phyloP scores from a whole-genome alignment of 1,284 basidiomycete genomes.

The Naganishia sp. region DNA sequence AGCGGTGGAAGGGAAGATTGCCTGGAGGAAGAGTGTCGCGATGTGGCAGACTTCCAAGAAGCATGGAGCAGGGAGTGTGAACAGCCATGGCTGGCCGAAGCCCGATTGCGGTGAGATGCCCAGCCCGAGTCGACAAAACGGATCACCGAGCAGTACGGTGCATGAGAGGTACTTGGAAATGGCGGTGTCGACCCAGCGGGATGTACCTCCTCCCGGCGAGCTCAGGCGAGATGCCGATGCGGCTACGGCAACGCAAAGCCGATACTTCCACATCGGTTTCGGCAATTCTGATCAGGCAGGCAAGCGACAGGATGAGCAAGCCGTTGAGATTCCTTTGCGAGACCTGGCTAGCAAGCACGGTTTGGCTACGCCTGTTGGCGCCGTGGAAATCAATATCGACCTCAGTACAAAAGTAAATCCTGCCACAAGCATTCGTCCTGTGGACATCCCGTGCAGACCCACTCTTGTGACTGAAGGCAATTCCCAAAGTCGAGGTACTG shows the following conservation, averaged over 20 bases:
- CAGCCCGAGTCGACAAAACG: no score
- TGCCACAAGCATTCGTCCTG: not conserved
- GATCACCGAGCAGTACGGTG: not conserved
- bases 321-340: no score
- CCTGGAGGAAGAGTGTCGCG: slow-evolving; percentile 19
- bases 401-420: not conserved
- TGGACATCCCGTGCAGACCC: not conserved
- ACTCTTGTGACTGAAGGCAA: not conserved
- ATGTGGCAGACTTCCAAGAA: not conserved
- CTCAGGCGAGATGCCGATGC: no score
- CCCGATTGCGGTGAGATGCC: not conserved
- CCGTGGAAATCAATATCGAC: no score
- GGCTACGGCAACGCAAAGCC: no score
- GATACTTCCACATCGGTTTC: no score
- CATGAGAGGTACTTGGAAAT: not conserved
- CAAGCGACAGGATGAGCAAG: no score
- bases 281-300: no score
- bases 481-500: not conserved
- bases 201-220: no score
- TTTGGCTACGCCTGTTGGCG: no score
- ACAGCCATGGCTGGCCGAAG: not conserved
- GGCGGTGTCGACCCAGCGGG: not conserved
- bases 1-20: slow-evolving; percentile 25
- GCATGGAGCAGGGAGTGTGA: not conserved
- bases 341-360: no score